Base-by-base conservation (phyloP, 768 basidiomycete genomes). In the Tylopilus sp. region DNA sequence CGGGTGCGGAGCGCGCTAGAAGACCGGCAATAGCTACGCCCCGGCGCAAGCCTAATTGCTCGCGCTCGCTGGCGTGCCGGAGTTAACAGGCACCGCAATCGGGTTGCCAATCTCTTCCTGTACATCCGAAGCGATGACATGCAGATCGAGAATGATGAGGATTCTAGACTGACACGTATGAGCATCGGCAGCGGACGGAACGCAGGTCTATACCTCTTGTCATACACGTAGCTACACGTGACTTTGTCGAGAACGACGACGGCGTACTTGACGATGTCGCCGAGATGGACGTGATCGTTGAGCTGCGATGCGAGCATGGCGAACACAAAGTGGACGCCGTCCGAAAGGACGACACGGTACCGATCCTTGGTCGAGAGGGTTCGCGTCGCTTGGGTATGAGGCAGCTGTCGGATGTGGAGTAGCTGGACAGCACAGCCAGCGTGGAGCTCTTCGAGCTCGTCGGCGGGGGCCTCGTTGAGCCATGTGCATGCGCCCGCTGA, bases 281-380 rank as follows among this genome's bases (percentile, higher is more conserved):
- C 80, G 0, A 83, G 75, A 14, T 85, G 78, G 14, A 95, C 84
- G 58, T 92, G 72, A 10, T 74, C 56, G 62, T 98, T 98, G 41
- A 94, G 79, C 63, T 92, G 89, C 0, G 94, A 97, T 6, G 94
- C 91, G 29, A 98, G 77, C 97, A 98, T 97, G 24, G 89, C 86
- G 68, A 97, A 96, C 45, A 89, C 76, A 68, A 89, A 96, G 59
- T 89, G 73, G 24, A 77, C 75, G 36, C 96, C 94, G 71, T 98
- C 96, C 1, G 93, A 96, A 37, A 98, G 75, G 70, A 98, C 91
- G 55, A 96, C 78, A 54, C 92, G 81, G 69, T 80, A 84, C 51
- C 87, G 75, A 63, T 88, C 86, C 40, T 76, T 57, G 38, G 71
- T 13, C 50, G 67, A 12, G 59, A 54, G 64, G 6, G 73, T 60